A percentile compares a stretch with the other conserved stretches of the same genome.
These are phyloP conservation scores for Crithidia thermophila DNA, from an alignment of 208 protist genomes.

Conservation along the genomic window DNA sequence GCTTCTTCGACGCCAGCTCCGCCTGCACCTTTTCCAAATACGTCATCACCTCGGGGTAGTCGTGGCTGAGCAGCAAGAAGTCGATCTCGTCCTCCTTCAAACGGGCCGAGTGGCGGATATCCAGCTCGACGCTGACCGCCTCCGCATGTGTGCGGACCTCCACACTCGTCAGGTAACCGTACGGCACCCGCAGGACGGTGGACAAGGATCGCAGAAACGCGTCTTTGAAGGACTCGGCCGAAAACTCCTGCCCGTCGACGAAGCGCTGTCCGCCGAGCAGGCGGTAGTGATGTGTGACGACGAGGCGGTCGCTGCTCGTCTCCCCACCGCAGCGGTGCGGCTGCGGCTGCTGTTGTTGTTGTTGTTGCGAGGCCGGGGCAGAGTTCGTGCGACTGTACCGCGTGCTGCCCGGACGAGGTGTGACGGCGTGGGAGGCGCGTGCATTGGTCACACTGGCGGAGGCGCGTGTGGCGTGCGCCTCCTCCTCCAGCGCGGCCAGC, in stretches of 20 bases:
- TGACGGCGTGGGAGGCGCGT: too few species aligned
- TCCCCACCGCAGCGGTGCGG: slow-evolving; percentile 10
- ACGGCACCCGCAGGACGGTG: slow-evolving; percentile 42
- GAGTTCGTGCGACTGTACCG: slow-evolving; percentile 24
- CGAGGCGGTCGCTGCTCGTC: slow-evolving; percentile 22
- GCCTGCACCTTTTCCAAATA: slow-evolving; percentile 33
- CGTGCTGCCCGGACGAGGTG: too few species aligned
- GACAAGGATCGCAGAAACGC: slow-evolving; percentile 53
- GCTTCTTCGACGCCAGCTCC: slow-evolving; percentile 27
- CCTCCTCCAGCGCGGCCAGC: slow-evolving; percentile 12
- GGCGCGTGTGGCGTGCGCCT: slow-evolving; percentile 10
- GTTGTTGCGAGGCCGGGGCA: slow-evolving; percentile 3
- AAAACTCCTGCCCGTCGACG: slow-evolving; percentile 27
- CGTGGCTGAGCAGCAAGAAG: slow-evolving; percentile 40
- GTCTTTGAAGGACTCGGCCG: slow-evolving; percentile 44
- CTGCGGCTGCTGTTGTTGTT: neutral
- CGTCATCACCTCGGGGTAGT: slow-evolving; percentile 45
- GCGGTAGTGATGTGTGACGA: slow-evolving; percentile 46
- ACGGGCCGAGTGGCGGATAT: slow-evolving; percentile 44
- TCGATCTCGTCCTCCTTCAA: slow-evolving; percentile 47
- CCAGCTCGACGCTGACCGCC: slow-evolving; percentile 50
- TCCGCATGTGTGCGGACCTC: slow-evolving; percentile 41
- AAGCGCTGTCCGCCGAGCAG: slow-evolving; percentile 48
- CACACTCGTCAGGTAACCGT: slow-evolving; percentile 43
- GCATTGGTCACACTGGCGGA: neutral